phyloP scores from a whole-genome alignment of 2,329 filamentous ascomycete genomes.

The Erysiphe pisi region DNA sequence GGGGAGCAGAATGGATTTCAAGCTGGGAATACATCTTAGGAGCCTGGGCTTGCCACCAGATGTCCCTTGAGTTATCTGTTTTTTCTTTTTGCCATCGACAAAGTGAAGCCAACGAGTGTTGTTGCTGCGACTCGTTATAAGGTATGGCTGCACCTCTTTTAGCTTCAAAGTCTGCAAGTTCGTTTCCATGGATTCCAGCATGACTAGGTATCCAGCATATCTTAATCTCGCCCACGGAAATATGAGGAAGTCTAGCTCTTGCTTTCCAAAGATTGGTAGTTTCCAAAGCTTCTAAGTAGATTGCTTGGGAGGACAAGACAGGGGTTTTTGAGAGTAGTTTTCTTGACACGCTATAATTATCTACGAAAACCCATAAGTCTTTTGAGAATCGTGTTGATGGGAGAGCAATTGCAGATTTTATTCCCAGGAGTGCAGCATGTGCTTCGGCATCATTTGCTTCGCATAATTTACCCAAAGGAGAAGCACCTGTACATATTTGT shows the following conservation, averaged over 20 bases:
- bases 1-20: neutral
- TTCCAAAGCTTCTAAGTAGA: neutral
- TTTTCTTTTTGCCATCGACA: neutral
- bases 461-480: too few relatives aligned
- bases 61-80: neutral
- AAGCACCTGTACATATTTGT: too few relatives aligned
- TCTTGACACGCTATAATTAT: too few relatives aligned
- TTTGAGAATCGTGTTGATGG: too few relatives aligned
- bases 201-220: constrained; percentile 8
- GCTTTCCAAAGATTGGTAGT: neutral
- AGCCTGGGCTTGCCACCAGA: neutral
- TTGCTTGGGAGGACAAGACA: neutral
- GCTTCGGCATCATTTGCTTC: too few relatives aligned
- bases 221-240: neutral
- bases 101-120: neutral
- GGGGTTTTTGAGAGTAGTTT: too few relatives aligned
- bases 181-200: neutral
- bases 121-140: neutral
- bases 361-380: too few relatives aligned
- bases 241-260: constrained; percentile 2
- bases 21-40: neutral
- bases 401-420: too few relatives aligned
- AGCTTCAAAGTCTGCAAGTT: constrained; percentile 2
- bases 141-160: neutral
- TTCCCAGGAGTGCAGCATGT: too few relatives aligned